A percentile compares a stretch with the other conserved stretches of the same genome.
These are phyloP conservation scores for Dothidotthia symphoricarpi DNA, from an alignment of 2,329 filamentous ascomycete genomes.

Conservation along the genomic window DNA sequence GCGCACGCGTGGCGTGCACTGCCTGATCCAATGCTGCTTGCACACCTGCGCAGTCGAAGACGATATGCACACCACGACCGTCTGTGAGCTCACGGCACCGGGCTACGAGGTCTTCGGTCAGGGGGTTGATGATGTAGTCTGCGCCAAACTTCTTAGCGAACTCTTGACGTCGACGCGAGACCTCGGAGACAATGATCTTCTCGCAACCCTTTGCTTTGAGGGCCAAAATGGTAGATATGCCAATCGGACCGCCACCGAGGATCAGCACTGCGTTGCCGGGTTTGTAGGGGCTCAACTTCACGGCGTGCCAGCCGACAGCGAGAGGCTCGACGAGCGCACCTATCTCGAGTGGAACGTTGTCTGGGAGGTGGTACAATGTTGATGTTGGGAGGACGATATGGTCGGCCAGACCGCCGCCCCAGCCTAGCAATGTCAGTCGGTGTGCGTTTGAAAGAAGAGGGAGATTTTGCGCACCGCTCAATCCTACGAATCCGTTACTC, in stretches of 20 bases:
- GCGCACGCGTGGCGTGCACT: constrained; percentile 49
- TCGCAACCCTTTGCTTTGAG: constrained; percentile 32
- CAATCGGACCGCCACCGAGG: constrained; percentile 56
- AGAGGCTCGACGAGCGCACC: constrained; percentile 56
- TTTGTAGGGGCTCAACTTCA: constrained; percentile 52
- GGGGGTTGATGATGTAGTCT: constrained; percentile 52
- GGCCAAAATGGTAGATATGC: constrained; percentile 42
- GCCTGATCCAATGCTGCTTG: constrained; percentile 52
- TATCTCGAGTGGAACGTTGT: constrained; percentile 53
- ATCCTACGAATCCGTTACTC: constrained; percentile 54
- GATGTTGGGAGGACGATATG: constrained; percentile 52
- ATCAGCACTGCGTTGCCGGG: constrained; percentile 49
- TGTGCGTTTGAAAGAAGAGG: too few species aligned
- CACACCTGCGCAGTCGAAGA: constrained; percentile 55
- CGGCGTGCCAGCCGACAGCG: constrained; percentile 57
- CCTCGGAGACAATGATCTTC: constrained; percentile 55
- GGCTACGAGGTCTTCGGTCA: constrained; percentile 49
- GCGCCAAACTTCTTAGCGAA: constrained; percentile 55
- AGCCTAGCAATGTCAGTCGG: constrained; percentile 32
- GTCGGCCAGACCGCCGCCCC: constrained; percentile 55
- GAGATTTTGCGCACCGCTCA: constrained; percentile 42
- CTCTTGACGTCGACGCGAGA: constrained; percentile 48
- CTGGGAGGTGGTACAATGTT: constrained; percentile 49
- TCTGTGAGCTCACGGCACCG: constrained; percentile 46
- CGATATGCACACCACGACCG: constrained; percentile 50